Evolutionary conservation across 2,329 filamentous ascomycete species (phyloP).

Genomic region (Cercospora nicotianae): DNA sequence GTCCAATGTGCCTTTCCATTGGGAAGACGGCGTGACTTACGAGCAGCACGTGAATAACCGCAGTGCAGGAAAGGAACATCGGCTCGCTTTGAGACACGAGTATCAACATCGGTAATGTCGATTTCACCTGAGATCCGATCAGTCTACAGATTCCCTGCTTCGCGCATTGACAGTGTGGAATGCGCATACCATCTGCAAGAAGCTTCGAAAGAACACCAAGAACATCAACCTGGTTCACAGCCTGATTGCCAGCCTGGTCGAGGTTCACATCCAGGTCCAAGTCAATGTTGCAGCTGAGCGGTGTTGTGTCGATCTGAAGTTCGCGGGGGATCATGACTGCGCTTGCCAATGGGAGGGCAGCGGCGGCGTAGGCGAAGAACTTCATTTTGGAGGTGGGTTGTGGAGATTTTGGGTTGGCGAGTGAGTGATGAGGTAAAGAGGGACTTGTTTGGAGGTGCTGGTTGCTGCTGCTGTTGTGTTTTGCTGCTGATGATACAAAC

Average conservation of each 20-base stretch:
- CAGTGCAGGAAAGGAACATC: slow-evolving; percentile 10
- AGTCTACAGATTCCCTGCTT: not conserved
- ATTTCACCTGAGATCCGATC: not conserved
- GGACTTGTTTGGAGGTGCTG: not conserved
- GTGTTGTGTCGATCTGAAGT: not conserved
- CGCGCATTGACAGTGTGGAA: not conserved
- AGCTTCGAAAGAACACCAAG: slow-evolving; percentile 1
- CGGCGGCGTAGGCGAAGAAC: slow-evolving; percentile 3
- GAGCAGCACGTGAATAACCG: not conserved
- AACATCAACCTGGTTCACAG: not conserved
- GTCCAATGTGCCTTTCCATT: too few relatives aligned
- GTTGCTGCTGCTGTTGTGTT: not conserved
- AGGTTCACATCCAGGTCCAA: not conserved
- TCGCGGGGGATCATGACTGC: not conserved
- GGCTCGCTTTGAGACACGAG: not conserved
- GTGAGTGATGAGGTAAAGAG: not conserved
- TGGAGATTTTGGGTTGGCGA: not conserved
- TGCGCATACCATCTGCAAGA: not conserved
- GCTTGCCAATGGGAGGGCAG: slow-evolving; percentile 4
- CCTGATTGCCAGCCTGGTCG: not conserved
- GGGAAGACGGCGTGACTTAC: too few relatives aligned
- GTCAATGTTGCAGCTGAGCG: not conserved
- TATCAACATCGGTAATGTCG: slow-evolving; percentile 1
- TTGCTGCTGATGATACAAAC: not conserved
- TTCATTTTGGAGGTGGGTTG: slow-evolving; percentile 1